A percentile compares a stretch with the other conserved stretches of the same genome.
Evolutionary conservation across 2,329 filamentous ascomycete genomes (phyloP).

Genomic region (Nakataea oryzae): DNA sequence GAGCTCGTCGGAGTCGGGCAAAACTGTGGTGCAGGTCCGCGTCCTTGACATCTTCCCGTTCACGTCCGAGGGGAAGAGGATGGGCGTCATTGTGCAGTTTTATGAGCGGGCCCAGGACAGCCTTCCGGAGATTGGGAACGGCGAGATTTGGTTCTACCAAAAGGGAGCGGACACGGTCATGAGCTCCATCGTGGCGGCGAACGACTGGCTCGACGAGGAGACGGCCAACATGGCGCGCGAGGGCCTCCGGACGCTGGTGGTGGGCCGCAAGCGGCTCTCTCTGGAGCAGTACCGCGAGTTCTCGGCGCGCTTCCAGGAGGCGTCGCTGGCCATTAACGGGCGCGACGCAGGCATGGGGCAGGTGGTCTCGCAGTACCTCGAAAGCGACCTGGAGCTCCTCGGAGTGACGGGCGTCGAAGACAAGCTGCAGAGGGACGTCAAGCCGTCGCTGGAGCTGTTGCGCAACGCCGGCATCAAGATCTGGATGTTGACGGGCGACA

Average conservation of each 20-base stretch:
- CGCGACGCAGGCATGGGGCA: conserved; percentile 75
- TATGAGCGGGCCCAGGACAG: conserved; percentile 44
- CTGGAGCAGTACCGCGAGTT: conserved; percentile 74
- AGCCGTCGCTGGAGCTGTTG: conserved; percentile 85
- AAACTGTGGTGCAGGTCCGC: conserved; percentile 69
- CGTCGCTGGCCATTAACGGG: conserved; percentile 67
- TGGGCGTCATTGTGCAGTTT: conserved; percentile 94
- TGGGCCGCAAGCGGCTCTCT: conserved; percentile 84
- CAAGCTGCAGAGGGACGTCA: conserved; percentile 90
- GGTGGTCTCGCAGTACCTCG: conserved; percentile 71
- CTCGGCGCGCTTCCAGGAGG: conserved; percentile 61
- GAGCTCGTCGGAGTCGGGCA: conserved; percentile 63
- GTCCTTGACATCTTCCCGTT: conserved; percentile 96
- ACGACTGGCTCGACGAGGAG: conserved; percentile 98
- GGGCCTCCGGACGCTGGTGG: conserved; percentile 84
- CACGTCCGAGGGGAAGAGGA: conserved; percentile 93
- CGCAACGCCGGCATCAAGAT: conserved; percentile 98
- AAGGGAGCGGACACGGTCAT: conserved; percentile 98
- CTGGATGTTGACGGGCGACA: conserved; percentile 99
- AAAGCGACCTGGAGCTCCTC: conserved; percentile 80
- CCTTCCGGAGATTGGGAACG: conserved; percentile 36
- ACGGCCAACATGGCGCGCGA: conserved; percentile 99
- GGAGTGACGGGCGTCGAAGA: conserved; percentile 98
- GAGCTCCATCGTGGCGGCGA: conserved; percentile 87
- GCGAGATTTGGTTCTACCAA: conserved; percentile 97